Evolutionary conservation across 148 eudicot genomes (phyloP), one percentile per base, ranked within the genome.

Genomic region (Gaultheria prostrata): DNA sequence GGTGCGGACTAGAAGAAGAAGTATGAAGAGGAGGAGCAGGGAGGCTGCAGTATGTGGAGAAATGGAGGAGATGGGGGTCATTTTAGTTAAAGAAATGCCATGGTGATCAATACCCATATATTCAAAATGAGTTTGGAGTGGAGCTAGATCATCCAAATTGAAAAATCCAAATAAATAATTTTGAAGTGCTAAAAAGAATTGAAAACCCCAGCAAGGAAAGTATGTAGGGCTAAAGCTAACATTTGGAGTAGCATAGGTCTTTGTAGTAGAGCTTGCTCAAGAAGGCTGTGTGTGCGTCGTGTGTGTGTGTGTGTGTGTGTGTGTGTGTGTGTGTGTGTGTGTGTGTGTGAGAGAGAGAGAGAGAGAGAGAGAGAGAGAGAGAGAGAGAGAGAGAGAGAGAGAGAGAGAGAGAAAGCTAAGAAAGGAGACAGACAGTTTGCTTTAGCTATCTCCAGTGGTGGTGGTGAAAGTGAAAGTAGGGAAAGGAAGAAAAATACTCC

Each of bases 21-120:
- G 61, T 53, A 74, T 11, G 77, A 83, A 63, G 20, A 67, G 48
- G n/a, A 83, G 65, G 69, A 32, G 35, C 8, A 83, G n/a, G 53
- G 69, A 79, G 71, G 53, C 39, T 67, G 28, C 50, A 45, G 74
- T 63, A 72, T 69, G 59, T 21, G 28, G 18, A 57, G 86, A 78
- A 15, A 39, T 51, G 17, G 57, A 72, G 83, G 43, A 45, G 63
- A 12, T 32, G 20, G 74, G 48, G 50, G 17, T 71, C 86, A 80
- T 84, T 84, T 45, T 84, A 48, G 49, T 28, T 35, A 65, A 5
- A 8, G 61, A 50, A 50, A 59, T 65, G 86, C 51, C 82, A 84
- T 79, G 53, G 56, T 48, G 78, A 84, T 84, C 70, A 71, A 43
- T 43, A 79, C 78, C 76, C 82, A 69, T 77, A 32, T n/a, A 61